A percentile compares a stretch with the other conserved stretches of the same genome.
Conservation (phyloP, 148 eudicot genomes). For the Pouteria glomerata region DNA sequence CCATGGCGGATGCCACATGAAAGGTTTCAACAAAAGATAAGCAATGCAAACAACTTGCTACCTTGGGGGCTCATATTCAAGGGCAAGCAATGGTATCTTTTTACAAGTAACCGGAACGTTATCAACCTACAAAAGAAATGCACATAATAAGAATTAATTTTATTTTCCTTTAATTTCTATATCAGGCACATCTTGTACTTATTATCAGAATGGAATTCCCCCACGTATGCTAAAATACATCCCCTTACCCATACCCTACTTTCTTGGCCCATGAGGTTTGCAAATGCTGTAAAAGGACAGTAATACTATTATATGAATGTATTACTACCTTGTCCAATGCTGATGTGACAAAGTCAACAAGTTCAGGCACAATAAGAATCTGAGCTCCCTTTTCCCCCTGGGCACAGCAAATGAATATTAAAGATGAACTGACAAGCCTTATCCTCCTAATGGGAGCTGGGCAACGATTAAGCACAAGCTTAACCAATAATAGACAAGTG, state of each 20-base stretch:
- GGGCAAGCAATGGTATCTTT: slow-evolving; percentile 64
- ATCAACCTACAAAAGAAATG: slow-evolving; percentile 60
- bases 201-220: background rate
- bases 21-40: background rate
- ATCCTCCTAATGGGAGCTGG: background rate
- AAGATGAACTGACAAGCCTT: background rate
- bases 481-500: background rate
- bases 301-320: background rate
- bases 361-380: slow-evolving; percentile 83
- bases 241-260: slow-evolving; percentile 5
- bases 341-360: slow-evolving; percentile 63
- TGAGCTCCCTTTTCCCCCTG: slow-evolving; percentile 95
- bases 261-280: background rate
- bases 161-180: background rate
- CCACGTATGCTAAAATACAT: background rate
- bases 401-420: slow-evolving; percentile 17
- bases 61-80: slow-evolving; percentile 90
- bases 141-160: background rate
- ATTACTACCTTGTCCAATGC: slow-evolving; percentile 72
- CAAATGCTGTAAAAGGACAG: background rate
- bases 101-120: slow-evolving; percentile 74
- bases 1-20: background rate
- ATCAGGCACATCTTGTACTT: background rate
- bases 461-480: background rate
- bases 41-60: slow-evolving; percentile 6